Conservation (phyloP, 768 basidiomycete genomes). For the Crepidotus variabilis region DNA sequence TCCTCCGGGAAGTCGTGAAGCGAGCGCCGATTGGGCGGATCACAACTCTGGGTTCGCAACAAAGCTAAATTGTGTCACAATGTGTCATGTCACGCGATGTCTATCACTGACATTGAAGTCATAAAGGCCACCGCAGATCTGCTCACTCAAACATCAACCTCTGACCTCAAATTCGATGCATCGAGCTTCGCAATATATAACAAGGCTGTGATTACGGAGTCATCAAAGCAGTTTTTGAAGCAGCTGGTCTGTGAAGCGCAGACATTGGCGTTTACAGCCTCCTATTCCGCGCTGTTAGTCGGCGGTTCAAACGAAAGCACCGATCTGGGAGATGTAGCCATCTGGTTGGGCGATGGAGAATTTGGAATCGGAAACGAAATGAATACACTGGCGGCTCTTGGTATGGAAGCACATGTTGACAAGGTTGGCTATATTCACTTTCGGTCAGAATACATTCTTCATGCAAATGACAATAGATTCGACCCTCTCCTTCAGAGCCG, state of each 20-base stretch:
- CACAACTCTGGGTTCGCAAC: not conserved
- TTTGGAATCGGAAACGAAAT: slow-evolving; percentile 22
- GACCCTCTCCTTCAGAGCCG: not conserved
- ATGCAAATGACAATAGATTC: slow-evolving; percentile 1
- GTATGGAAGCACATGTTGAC: slow-evolving; percentile 8
- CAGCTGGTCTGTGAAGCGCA: slow-evolving; percentile 36
- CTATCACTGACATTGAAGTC: slow-evolving; percentile 4
- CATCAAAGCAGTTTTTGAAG: slow-evolving; percentile 18
- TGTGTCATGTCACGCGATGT: slow-evolving; percentile 6
- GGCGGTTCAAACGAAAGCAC: slow-evolving; percentile 55
- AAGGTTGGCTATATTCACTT: not conserved
- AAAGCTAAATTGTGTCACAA: slow-evolving; percentile 5
- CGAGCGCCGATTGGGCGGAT: too few species aligned
- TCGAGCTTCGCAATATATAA: slow-evolving; percentile 17
- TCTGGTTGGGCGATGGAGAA: slow-evolving; percentile 47
- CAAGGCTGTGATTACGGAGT: not conserved
- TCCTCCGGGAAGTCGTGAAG: too few species aligned
- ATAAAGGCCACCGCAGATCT: slow-evolving; percentile 11
- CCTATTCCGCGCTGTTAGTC: slow-evolving; percentile 50
- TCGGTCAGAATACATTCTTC: slow-evolving; percentile 3
- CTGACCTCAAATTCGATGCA: slow-evolving; percentile 6
- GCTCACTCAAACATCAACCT: slow-evolving; percentile 2
- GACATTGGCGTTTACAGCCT: slow-evolving; percentile 32
- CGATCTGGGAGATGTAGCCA: slow-evolving; percentile 48
- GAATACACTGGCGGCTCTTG: slow-evolving; percentile 18